Base-by-base conservation (phyloP, 331 rosid genomes). In the Dryas integrifolia region DNA sequence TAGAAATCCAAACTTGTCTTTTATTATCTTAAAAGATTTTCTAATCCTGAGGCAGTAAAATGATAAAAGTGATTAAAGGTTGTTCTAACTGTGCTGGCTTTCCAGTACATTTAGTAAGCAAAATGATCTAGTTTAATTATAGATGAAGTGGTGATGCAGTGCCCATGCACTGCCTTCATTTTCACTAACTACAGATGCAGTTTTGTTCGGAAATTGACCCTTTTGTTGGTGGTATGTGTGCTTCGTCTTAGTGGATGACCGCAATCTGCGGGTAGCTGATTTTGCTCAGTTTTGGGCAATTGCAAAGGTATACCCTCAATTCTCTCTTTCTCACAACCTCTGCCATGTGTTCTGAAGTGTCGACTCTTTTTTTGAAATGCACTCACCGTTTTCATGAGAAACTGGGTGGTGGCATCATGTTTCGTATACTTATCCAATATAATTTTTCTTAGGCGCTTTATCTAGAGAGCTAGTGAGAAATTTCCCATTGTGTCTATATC, bases 221-320 rank as follows among this genome's bases (percentile, higher is more conserved):
- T 91, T 95, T 95, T 91, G 96, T 88, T 88, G 97, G 88, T 95
- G 98, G 92, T 91, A 91, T 91, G 82, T 89, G 94, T 89, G 90
- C 97, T 82, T 95, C 92, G 90, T 89, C 97, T 95, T 89, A 95
- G 98, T 95, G 98, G 98, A 95, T 95, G 98, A 95, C 97, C 98
- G 98, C 98, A 95, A 91, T 95, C 98, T 91, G 98, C 98, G 97
- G 98, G 95, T 91, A 91, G 98, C 97, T 82, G 98, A 91, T 86
- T 95, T 95, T 95, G 96, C 97, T 91, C 98, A 95, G 86, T 95
- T 95, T 95, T 95, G 98, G 98, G 97, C 96, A 95, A 84, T 87
- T 84, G 98, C 92, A 73, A 95, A 95, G 98, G 98, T 94, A 94
- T 91, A 86, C 76, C 84, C 90, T 84, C 88, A 77, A 72, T 82